Evolutionary conservation across 129 eudicot genomes (phyloP).

Genomic region (Solidago caesia): DNA sequence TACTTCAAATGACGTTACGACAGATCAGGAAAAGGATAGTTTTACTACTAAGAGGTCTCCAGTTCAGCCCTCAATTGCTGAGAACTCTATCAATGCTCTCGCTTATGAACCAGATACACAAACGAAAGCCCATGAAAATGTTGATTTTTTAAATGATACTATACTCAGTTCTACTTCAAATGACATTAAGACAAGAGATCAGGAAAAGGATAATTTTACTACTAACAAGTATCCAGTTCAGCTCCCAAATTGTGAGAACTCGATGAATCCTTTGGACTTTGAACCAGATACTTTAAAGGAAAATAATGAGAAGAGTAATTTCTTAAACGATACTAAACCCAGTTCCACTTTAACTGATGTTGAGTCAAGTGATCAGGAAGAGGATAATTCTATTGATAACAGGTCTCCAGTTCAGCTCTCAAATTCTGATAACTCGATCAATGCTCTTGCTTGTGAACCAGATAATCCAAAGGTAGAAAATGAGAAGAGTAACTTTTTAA

Average conservation of each 20-base stretch:
- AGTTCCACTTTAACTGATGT: constrained; percentile 4
- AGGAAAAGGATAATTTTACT: constrained; percentile 18
- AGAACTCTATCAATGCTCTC: neutral
- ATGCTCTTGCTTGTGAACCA: constrained; percentile 3
- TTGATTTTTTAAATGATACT: too few relatives aligned
- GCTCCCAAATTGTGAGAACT: constrained; percentile 18
- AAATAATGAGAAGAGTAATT: constrained; percentile 19
- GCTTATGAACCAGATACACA: neutral
- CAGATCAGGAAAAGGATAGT: constrained; percentile 19
- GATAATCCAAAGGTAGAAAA: neutral
- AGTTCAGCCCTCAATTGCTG: neutral
- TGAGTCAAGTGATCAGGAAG: constrained; percentile 23
- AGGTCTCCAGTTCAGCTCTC: constrained; percentile 8
- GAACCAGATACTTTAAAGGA: constrained; percentile 28
- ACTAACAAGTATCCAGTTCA: constrained; percentile 16
- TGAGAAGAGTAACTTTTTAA: neutral
- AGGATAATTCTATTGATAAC: constrained; percentile 16
- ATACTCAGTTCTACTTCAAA: too few relatives aligned
- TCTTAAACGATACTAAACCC: neutral
- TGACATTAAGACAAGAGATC: constrained; percentile 17
- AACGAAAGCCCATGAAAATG: too few relatives aligned
- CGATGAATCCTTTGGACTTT: neutral
- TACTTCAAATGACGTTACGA: neutral
- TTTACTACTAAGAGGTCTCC: constrained; percentile 8
- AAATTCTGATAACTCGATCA: neutral